Evolutionary conservation across 257 asterid genomes (phyloP).

Genomic region (Plectranthus barbatus): DNA sequence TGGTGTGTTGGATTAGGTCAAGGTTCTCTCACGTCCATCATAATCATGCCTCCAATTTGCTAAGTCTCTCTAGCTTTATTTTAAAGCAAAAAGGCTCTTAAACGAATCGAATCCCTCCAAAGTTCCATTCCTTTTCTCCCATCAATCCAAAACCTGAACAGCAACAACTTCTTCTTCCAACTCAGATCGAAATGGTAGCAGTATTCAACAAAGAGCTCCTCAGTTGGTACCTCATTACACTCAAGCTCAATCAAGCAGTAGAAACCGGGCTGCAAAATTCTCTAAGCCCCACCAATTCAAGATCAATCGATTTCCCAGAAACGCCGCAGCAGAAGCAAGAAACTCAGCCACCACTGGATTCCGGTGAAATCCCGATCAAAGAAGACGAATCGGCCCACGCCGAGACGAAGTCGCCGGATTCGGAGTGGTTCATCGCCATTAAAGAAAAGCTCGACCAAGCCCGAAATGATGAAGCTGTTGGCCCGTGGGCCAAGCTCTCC

Average conservation of each 20-base stretch:
- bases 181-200: constrained; percentile 54
- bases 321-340: constrained; percentile 20
- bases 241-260: constrained; percentile 75
- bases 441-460: constrained; percentile 62
- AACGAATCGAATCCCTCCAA: not conserved
- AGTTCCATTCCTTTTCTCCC: constrained; percentile 1
- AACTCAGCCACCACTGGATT: constrained; percentile 4
- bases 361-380: not conserved
- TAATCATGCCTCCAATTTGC: not conserved
- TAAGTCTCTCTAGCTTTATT: not conserved
- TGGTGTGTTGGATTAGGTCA: constrained; percentile 25
- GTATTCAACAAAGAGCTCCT: constrained; percentile 82
- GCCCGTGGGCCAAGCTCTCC: constrained; percentile 58
- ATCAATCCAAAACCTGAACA: constrained; percentile 36
- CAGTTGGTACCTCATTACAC: constrained; percentile 85
- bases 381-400: constrained; percentile 10
- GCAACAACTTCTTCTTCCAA: not conserved
- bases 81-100: not conserved
- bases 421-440: constrained; percentile 67
- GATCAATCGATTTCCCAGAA: constrained; percentile 34
- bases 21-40: not conserved
- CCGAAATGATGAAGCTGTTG: constrained; percentile 41
- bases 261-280: constrained; percentile 46
- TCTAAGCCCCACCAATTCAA: constrained; percentile 23
- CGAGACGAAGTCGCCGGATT: constrained; percentile 25